phyloP scores from a whole-genome alignment of 2,329 filamentous ascomycete genomes.

The Pseudocercospora vitis region DNA sequence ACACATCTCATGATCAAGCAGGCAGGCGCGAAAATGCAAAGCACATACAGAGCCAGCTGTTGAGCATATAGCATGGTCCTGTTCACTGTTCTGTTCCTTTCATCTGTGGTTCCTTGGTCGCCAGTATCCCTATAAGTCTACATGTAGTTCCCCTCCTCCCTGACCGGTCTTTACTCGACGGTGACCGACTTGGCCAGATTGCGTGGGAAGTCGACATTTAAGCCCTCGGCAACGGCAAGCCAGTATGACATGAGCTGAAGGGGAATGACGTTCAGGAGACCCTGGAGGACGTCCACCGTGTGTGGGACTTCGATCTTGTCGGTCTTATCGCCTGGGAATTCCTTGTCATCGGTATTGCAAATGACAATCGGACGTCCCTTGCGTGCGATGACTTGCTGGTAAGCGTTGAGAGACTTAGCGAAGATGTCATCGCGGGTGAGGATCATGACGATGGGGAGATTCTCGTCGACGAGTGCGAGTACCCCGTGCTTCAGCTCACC shows the following conservation, averaged over 20 bases:
- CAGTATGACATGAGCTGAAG: constrained; percentile 98
- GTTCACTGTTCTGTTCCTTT: neutral
- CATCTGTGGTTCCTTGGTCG: neutral
- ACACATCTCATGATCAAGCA: neutral
- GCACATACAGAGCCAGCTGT: constrained; percentile 3
- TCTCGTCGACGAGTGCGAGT: constrained; percentile 93
- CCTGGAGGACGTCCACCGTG: constrained; percentile 93
- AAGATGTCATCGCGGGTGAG: constrained; percentile 94
- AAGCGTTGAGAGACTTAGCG: constrained; percentile 98
- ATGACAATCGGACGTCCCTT: constrained; percentile 97
- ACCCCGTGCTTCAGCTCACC: constrained; percentile 99
- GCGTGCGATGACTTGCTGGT: constrained; percentile 98
- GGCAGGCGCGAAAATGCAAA: neutral
- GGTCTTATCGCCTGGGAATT: constrained; percentile 84
- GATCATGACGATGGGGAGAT: constrained; percentile 99
- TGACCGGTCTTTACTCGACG: constrained; percentile 77
- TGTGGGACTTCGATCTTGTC: constrained; percentile 97
- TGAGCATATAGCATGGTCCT: neutral
- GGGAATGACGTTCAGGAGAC: constrained; percentile 95
- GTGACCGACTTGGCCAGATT: constrained; percentile 99
- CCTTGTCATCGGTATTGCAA: constrained; percentile 92
- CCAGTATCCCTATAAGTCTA: neutral
- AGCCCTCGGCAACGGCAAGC: constrained; percentile 91
- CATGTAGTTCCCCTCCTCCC: neutral
- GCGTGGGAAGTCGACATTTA: constrained; percentile 97